Percentiles rank a stretch among this genome's conserved stretches.
These are phyloP conservation scores for Sporothrix brunneoviolacea DNA, from an alignment of 2,329 filamentous ascomycete genomes.

Conservation along the genomic window DNA sequence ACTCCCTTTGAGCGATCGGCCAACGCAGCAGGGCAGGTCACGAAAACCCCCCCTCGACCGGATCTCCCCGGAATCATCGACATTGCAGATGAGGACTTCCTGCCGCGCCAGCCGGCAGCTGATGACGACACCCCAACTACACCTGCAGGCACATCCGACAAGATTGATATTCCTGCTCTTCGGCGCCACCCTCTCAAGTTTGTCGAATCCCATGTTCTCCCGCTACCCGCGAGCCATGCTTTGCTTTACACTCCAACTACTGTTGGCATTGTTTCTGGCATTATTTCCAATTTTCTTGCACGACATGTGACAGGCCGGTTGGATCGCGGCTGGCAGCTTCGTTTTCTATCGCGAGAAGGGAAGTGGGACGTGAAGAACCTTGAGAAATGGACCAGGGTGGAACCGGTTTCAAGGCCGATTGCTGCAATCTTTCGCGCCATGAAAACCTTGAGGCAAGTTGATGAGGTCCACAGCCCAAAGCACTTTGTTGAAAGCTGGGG, in stretches of 20 bases:
- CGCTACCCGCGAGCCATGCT: slow-evolving; percentile 72
- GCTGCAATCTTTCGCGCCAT: slow-evolving; percentile 76
- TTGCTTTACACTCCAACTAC: slow-evolving; percentile 73
- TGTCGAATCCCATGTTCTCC: slow-evolving; percentile 64
- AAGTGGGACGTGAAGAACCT: slow-evolving; percentile 99
- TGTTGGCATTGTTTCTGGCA: slow-evolving; percentile 68
- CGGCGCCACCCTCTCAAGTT: slow-evolving; percentile 43
- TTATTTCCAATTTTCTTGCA: slow-evolving; percentile 76
- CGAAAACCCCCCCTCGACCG: not conserved
- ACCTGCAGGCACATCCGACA: slow-evolving; percentile 33
- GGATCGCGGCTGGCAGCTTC: slow-evolving; percentile 82
- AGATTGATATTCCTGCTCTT: slow-evolving; percentile 39
- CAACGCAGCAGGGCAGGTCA: not conserved
- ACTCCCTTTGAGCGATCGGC: not conserved
- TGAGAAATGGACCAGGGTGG: slow-evolving; percentile 78
- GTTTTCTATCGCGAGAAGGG: slow-evolving; percentile 78
- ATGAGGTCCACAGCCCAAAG: slow-evolving; percentile 71
- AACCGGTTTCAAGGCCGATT: slow-evolving; percentile 71
- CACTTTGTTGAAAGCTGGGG: slow-evolving; percentile 65
- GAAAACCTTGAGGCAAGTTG: slow-evolving; percentile 88
- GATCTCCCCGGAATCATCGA: slow-evolving; percentile 24
- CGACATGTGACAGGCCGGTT: slow-evolving; percentile 69
- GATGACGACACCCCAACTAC: slow-evolving; percentile 40
- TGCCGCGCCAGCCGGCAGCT: slow-evolving; percentile 12
- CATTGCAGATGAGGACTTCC: slow-evolving; percentile 33